A percentile compares a stretch with the other conserved stretches of the same genome.
Evolutionary conservation across 163 green algal species (phyloP).

Genomic region (Trebouxia gelatinosa): DNA sequence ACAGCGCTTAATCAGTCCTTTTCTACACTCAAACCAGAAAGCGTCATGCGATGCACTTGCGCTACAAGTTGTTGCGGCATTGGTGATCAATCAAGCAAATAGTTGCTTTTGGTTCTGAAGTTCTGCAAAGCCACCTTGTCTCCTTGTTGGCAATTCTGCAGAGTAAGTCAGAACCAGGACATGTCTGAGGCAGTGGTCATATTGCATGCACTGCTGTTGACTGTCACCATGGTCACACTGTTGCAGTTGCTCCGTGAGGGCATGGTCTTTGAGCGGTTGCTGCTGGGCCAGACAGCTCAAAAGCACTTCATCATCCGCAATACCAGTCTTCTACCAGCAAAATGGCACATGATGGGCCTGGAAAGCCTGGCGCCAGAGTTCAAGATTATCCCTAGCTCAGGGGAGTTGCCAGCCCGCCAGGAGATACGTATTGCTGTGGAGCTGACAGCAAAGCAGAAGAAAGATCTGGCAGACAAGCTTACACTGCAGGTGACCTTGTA

Average conservation of each 20-base stretch:
- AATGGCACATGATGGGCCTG: constrained; percentile 58
- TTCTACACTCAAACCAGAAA: too few relatives aligned
- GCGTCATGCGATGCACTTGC: too few relatives aligned
- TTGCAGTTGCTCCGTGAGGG: constrained; percentile 48
- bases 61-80: too few relatives aligned
- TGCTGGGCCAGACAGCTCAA: constrained; percentile 59
- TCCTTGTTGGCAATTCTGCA: too few relatives aligned
- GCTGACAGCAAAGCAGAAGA: constrained; percentile 60
- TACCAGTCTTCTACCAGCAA: constrained; percentile 66
- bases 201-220: too few relatives aligned
- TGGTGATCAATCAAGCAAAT: too few relatives aligned
- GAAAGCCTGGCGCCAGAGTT: constrained; percentile 62
- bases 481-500: constrained; percentile 28
- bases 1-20: too few relatives aligned
- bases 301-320: constrained; percentile 62
- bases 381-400: constrained; percentile 40
- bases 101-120: too few relatives aligned
- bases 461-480: constrained; percentile 45
- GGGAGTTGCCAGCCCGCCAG: constrained; percentile 53
- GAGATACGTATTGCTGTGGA: constrained; percentile 55
- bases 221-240: too few relatives aligned
- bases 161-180: too few relatives aligned
- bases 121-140: too few relatives aligned
- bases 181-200: too few relatives aligned
- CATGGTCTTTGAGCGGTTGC: constrained; percentile 68